Conservation (phyloP, 106 monocot genomes). For the Alisma plantagoaquatica region DNA sequence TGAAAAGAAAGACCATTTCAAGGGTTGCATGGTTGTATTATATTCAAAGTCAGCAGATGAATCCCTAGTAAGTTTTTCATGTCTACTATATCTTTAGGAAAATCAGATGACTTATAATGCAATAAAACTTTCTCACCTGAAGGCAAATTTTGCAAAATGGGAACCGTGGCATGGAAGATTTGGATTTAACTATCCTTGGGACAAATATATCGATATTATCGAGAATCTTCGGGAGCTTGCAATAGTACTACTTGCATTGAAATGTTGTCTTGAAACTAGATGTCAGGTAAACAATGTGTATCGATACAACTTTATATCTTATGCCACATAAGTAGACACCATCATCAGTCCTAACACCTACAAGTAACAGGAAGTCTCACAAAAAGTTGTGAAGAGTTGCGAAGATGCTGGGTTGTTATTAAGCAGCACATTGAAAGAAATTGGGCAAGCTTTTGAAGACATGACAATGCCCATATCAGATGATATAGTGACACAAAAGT, state of each 20-base stretch:
- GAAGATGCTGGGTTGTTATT: constrained; percentile 1
- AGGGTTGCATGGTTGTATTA: constrained; percentile 11
- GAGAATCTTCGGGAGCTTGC: constrained; percentile 24
- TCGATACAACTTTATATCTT: too few relatives aligned
- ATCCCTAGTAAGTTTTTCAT: constrained; percentile 1
- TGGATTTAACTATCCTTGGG: constrained; percentile 32
- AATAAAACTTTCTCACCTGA: neutral
- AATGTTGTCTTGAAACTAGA: constrained; percentile 11
- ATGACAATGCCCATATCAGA: neutral
- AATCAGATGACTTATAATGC: neutral
- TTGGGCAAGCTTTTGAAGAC: neutral
- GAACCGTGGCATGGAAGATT: constrained; percentile 42
- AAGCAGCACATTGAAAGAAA: neutral
- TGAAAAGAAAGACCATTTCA: neutral
- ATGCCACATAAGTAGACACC: too few relatives aligned
- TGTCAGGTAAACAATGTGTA: too few relatives aligned
- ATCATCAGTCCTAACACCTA: too few relatives aligned
- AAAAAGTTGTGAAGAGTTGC: too few relatives aligned
- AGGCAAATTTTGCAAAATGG: constrained; percentile 52
- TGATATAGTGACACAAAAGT: neutral
- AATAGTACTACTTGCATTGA: constrained; percentile 12
- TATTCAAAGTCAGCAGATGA: constrained; percentile 17
- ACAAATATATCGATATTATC: constrained; percentile 22
- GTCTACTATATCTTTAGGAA: neutral
- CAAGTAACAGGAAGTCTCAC: constrained; percentile 1